These are phyloP conservation scores for Talaromyces sp. DNA, from an alignment of 2,329 filamentous ascomycete genomes.

Conservation along the genomic window DNA sequence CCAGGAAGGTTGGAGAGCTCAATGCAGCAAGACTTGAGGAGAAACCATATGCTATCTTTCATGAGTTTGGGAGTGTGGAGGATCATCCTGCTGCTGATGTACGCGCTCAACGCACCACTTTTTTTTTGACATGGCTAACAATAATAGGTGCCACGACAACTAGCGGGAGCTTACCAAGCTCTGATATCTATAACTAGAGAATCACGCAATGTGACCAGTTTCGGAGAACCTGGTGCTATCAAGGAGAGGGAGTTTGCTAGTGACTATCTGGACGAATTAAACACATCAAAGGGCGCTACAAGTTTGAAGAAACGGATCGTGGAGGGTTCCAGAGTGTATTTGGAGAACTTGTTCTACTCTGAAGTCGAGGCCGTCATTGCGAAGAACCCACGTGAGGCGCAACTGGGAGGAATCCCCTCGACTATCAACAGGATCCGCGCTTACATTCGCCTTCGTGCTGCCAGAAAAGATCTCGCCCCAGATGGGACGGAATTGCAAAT, in stretches of 20 bases:
- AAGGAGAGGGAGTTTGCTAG: slow-evolving; percentile 73
- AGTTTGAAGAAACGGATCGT: slow-evolving; percentile 76
- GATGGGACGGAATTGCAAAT: slow-evolving; percentile 79
- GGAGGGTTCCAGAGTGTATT: slow-evolving; percentile 71
- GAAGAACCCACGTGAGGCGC: slow-evolving; percentile 84
- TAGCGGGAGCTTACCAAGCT: slow-evolving; percentile 79
- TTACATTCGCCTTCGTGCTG: slow-evolving; percentile 78
- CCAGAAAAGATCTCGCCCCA: slow-evolving; percentile 78
- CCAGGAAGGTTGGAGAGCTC: slow-evolving; percentile 73
- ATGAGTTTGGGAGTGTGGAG: slow-evolving; percentile 74
- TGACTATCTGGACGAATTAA: slow-evolving; percentile 73
- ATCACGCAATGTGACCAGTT: slow-evolving; percentile 58
- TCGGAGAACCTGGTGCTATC: slow-evolving; percentile 62
- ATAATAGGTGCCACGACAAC: slow-evolving; percentile 63
- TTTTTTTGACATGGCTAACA: slow-evolving; percentile 28
- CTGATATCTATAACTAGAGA: slow-evolving; percentile 78
- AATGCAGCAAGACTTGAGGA: slow-evolving; percentile 70
- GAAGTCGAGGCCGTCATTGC: slow-evolving; percentile 75
- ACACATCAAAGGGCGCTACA: slow-evolving; percentile 62
- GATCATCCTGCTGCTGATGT: slow-evolving; percentile 65
- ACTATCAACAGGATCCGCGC: slow-evolving; percentile 87
- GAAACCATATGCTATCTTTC: slow-evolving; percentile 68
- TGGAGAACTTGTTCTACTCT: slow-evolving; percentile 77
- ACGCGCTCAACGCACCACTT: slow-evolving; percentile 28
- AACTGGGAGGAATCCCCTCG: slow-evolving; percentile 83